phyloP scores from a whole-genome alignment of 805 yeast genomes.

The Blastobotrys peoriensis region DNA sequence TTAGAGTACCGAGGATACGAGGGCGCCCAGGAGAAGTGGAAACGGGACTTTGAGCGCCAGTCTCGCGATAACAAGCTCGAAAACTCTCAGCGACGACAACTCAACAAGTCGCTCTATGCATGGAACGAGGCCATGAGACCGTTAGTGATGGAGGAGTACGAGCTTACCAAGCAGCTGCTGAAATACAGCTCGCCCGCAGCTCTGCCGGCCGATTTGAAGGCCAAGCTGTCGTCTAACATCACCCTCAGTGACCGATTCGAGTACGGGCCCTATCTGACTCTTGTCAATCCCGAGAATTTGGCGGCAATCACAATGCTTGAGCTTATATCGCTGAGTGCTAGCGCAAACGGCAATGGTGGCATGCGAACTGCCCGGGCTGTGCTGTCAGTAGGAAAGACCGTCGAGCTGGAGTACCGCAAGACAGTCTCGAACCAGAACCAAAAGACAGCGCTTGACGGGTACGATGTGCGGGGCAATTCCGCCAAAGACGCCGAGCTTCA shows the following conservation, averaged over 20 bases:
- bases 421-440: constrained; percentile 8
- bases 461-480: constrained; percentile 39
- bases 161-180: constrained; percentile 43
- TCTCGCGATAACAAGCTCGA: background rate
- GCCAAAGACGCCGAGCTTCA: constrained; percentile 30
- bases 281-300: constrained; percentile 74
- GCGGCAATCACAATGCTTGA: constrained; percentile 82
- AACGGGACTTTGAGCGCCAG: constrained; percentile 56
- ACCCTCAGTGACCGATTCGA: constrained; percentile 26
- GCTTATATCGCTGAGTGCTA: constrained; percentile 55
- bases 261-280: constrained; percentile 70
- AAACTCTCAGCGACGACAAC: constrained; percentile 11
- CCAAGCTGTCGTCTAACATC: constrained; percentile 11
- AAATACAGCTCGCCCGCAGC: constrained; percentile 18
- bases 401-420: constrained; percentile 68
- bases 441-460: constrained; percentile 44
- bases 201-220: constrained; percentile 20
- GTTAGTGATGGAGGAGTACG: constrained; percentile 58
- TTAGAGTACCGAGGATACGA: constrained; percentile 75
- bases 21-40: constrained; percentile 88
- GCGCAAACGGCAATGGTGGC: constrained; percentile 67
- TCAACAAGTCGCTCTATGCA: constrained; percentile 71
- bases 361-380: constrained; percentile 81
- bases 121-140: constrained; percentile 80
- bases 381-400: constrained; percentile 70